Evolutionary conservation across 306 rosid species (phyloP).

Genomic region (Pyrus communis): DNA sequence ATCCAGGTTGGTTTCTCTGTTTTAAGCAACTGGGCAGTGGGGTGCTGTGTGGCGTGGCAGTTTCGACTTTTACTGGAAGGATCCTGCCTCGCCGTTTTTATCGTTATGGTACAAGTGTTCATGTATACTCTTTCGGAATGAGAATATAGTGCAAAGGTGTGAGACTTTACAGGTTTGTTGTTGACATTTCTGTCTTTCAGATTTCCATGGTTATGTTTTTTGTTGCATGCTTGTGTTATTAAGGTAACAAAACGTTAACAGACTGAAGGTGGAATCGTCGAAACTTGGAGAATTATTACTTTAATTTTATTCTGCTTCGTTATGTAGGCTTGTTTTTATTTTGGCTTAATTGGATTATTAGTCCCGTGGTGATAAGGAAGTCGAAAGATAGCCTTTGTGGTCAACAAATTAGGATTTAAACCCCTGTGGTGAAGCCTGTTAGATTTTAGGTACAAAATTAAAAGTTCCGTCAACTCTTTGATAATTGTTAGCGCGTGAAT

Average conservation of each 20-base stretch:
- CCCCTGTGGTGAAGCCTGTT: too few species aligned
- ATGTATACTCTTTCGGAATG: neutral
- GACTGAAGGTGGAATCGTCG: neutral
- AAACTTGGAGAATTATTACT: neutral
- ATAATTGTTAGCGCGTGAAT: too few species aligned
- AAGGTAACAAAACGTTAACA: neutral
- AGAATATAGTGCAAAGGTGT: constrained; percentile 1
- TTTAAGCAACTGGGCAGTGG: neutral
- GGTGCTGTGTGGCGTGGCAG: neutral
- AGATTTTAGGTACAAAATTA: too few species aligned
- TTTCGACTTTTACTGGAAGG: neutral
- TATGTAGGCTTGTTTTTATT: neutral
- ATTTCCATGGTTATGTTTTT: neutral
- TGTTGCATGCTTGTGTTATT: neutral
- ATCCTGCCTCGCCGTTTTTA: neutral
- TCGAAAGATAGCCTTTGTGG: too few species aligned
- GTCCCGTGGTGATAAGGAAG: too few species aligned
- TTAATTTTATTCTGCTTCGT: neutral
- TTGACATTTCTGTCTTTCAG: neutral
- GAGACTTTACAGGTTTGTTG: neutral
- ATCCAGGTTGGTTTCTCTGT: too few species aligned
- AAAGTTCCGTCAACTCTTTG: too few species aligned
- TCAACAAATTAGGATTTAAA: too few species aligned
- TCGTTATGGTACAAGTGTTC: neutral
- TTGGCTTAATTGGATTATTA: too few species aligned